Evolutionary conservation across 805 yeast species (phyloP).

Genomic region (Saccharomycopsis sp.): DNA sequence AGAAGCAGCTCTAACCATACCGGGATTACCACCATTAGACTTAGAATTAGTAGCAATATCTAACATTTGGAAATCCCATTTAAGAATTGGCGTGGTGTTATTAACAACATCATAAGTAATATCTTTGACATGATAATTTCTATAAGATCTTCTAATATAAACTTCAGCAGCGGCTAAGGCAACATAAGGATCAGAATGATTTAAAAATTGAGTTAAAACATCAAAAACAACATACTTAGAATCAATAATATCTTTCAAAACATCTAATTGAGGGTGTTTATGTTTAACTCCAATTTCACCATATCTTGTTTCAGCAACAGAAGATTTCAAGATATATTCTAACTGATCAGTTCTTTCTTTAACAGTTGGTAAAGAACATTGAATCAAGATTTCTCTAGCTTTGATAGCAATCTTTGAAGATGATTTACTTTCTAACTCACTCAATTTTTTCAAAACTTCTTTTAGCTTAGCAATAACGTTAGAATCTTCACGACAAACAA

Average conservation of each 20-base stretch:
- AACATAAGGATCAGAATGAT: conserved; percentile 74
- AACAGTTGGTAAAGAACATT: conserved; percentile 93
- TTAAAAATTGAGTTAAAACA: conserved; percentile 85
- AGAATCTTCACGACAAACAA: conserved; percentile 62
- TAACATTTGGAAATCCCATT: conserved; percentile 82
- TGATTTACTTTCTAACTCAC: conserved; percentile 80
- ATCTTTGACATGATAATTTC: conserved; percentile 85
- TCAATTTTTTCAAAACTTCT: conserved; percentile 64
- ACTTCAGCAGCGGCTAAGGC: conserved; percentile 96
- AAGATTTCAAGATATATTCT: conserved; percentile 86
- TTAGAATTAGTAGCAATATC: conserved; percentile 51
- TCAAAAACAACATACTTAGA: conserved; percentile 95
- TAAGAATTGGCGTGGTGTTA: conserved; percentile 47
- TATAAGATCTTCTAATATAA: conserved; percentile 90
- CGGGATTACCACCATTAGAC: conserved; percentile 27
- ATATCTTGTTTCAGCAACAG: conserved; percentile 81
- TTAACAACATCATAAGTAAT: conserved; percentile 40
- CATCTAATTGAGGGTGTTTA: conserved; percentile 69
- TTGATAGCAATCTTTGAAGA: conserved; percentile 90
- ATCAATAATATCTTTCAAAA: conserved; percentile 86
- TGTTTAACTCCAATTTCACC: conserved; percentile 76
- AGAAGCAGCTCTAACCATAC: conserved; percentile 78
- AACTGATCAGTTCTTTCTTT: conserved; percentile 95
- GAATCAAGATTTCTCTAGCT: conserved; percentile 93
- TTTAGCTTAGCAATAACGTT: conserved; percentile 60